These are phyloP conservation scores for Suillus brevipes DNA, from an alignment of 768 basidiomycete species.

Conservation along the genomic window DNA sequence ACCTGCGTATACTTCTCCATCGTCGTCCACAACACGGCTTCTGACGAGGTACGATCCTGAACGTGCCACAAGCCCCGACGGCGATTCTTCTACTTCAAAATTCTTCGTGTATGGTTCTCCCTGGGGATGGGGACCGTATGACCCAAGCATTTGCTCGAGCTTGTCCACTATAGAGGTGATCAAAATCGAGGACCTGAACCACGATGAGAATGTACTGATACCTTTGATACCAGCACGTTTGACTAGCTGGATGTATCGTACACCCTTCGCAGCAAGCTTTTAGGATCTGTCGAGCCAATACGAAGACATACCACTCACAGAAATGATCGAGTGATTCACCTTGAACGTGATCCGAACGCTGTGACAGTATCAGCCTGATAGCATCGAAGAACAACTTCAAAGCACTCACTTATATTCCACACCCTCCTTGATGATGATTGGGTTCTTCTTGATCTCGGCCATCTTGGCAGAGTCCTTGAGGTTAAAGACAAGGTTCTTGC, in stretches of 20 bases:
- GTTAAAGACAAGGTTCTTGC: conserved; percentile 67
- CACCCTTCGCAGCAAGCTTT: conserved; percentile 51
- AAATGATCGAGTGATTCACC: conserved; percentile 89
- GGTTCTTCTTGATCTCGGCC: conserved; percentile 71
- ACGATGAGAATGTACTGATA: conserved; percentile 28
- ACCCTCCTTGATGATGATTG: conserved; percentile 78
- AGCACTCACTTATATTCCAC: conserved; percentile 78
- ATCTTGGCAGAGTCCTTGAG: conserved; percentile 47
- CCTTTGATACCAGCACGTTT: conserved; percentile 78
- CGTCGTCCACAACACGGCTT: conserved; percentile 88
- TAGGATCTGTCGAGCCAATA: neutral
- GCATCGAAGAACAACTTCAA: neutral
- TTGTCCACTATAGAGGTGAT: conserved; percentile 69
- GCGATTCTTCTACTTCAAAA: conserved; percentile 71
- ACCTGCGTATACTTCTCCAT: conserved; percentile 79
- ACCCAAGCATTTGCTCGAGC: conserved; percentile 92
- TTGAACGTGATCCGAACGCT: conserved; percentile 83
- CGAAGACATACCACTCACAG: conserved; percentile 43
- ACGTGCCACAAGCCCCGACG: conserved; percentile 83
- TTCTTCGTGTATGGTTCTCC: conserved; percentile 71
- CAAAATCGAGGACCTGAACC: conserved; percentile 7
- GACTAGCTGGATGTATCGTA: conserved; percentile 86
- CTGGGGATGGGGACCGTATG: conserved; percentile 75
- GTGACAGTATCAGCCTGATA: conserved; percentile 12
- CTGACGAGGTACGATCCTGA: conserved; percentile 74